Evolutionary conservation across 345 rosid species (phyloP).

Genomic region (Brassica rapa): DNA sequence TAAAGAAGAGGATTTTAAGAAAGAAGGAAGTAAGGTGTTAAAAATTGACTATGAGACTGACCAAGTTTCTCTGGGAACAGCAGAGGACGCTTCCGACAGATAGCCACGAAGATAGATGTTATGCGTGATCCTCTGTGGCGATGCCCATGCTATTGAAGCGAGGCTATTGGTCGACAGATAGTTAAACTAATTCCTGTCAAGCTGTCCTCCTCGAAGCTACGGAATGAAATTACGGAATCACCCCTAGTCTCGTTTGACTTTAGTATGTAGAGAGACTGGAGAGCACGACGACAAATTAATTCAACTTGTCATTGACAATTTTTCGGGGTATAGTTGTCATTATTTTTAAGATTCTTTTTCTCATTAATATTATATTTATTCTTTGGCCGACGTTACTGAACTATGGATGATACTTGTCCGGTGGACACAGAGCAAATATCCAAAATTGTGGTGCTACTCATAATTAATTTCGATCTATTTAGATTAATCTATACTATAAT

Average conservation of each 20-base stretch:
- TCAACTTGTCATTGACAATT: neutral
- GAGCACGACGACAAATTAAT: neutral
- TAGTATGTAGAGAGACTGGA: neutral
- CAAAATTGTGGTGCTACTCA: neutral
- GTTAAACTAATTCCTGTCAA: neutral
- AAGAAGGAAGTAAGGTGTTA: neutral
- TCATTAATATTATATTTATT: neutral
- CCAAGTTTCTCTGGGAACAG: neutral
- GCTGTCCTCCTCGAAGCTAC: neutral
- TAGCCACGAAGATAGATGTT: conserved; percentile 22
- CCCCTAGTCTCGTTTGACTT: neutral
- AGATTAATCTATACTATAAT: too few relatives aligned
- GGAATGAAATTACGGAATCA: neutral
- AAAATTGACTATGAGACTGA: conserved; percentile 34
- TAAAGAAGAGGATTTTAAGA: neutral
- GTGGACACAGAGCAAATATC: neutral
- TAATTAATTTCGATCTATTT: neutral
- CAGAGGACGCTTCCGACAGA: conserved; percentile 26
- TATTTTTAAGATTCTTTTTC: neutral
- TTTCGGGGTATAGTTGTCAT: neutral
- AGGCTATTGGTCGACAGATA: neutral
- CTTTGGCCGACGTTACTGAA: neutral
- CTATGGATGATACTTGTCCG: neutral
- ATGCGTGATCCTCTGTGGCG: conserved; percentile 16
- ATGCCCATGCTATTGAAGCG: neutral